Base-by-base conservation (phyloP, 2,329 filamentous ascomycete species). In the Fusarium aywerte region DNA sequence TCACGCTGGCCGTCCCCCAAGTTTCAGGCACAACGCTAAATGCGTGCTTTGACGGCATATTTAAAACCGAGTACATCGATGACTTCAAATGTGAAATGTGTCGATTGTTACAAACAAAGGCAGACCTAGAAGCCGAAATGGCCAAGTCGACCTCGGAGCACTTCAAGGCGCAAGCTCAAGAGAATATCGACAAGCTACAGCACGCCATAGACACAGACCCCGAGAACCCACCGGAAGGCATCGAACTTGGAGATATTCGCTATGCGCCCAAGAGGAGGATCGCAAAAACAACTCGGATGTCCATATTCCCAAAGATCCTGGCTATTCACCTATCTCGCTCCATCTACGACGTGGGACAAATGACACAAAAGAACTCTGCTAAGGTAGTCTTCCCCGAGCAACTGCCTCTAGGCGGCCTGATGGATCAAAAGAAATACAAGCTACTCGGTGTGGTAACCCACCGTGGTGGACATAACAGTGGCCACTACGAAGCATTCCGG, bases 61-160 rank as follows among this genome's bases (percentile, higher is more conserved):
- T 99, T 70, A 97, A 97, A 79, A 93, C 92, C 1, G 96, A 99
- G 78, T 91, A 93, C 76, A 97, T 99, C 68, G 95, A 98, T 66
- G 96, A 97, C 76, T 99, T 96, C 83, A 94, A 92, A 71, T 99
- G 96, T 80, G 96, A 97, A 73, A 92, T 89, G 79, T 99, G 96
- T 75, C 89, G 93, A 21, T 83, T 99, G n/a, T 80, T 92, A 40
- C 91, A 97, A 76, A 93, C 93, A 5, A 80, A 92, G 52, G 82
- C 88, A 29, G 79, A 85, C 49, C 86, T 92, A 66, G 81, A 87
- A 64, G 80, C 83, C 8, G 88, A 93, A 65, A 76, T 90, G 32
- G 78, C 81, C 32, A 85, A 81, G 55, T 83, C 86, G 5, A 83
- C 77, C 21, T 86, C 87, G 0, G 82, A 85, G 7, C 76, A 76